Evolutionary conservation across 2,329 filamentous ascomycete genomes (phyloP).

Genomic region (Fonsecaea erecta): DNA sequence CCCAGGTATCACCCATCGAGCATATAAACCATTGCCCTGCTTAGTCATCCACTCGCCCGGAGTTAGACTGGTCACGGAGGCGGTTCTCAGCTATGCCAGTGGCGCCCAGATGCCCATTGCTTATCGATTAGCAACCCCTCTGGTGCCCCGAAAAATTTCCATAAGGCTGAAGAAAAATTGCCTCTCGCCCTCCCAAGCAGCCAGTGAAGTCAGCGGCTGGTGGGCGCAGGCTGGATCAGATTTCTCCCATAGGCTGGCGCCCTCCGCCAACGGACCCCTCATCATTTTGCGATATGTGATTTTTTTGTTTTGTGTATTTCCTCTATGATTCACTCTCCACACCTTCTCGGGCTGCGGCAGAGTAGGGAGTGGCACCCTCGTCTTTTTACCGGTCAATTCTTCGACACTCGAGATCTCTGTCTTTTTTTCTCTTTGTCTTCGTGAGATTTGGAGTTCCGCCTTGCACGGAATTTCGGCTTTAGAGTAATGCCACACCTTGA

Average conservation of each 20-base stretch:
- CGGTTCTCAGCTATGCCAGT: too few relatives aligned
- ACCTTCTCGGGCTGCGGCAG: constrained; percentile 6
- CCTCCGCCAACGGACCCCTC: background rate
- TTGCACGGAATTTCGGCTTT: constrained; percentile 4
- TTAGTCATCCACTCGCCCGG: constrained; percentile 3
- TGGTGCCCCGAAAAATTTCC: constrained; percentile 20
- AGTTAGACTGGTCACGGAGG: background rate
- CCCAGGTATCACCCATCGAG: too few relatives aligned
- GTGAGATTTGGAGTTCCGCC: background rate
- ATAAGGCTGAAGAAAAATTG: constrained; percentile 24
- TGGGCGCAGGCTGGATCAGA: constrained; percentile 29
- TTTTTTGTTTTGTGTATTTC: constrained; percentile 6
- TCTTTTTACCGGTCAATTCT: background rate
- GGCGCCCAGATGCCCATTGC: constrained; percentile 5
- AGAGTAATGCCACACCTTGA: constrained; percentile 33
- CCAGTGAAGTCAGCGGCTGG: constrained; percentile 7
- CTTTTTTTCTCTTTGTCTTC: background rate
- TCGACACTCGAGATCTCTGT: background rate
- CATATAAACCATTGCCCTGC: background rate
- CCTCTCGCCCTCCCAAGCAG: background rate
- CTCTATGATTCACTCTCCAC: constrained; percentile 7
- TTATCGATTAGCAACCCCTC: constrained; percentile 19
- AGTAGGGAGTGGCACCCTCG: background rate
- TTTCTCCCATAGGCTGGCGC: constrained; percentile 15
- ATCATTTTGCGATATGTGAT: constrained; percentile 5